These are phyloP conservation scores for Arthroderma sp. DNA, from an alignment of 2,329 filamentous ascomycete genomes.

Conservation along the genomic window DNA sequence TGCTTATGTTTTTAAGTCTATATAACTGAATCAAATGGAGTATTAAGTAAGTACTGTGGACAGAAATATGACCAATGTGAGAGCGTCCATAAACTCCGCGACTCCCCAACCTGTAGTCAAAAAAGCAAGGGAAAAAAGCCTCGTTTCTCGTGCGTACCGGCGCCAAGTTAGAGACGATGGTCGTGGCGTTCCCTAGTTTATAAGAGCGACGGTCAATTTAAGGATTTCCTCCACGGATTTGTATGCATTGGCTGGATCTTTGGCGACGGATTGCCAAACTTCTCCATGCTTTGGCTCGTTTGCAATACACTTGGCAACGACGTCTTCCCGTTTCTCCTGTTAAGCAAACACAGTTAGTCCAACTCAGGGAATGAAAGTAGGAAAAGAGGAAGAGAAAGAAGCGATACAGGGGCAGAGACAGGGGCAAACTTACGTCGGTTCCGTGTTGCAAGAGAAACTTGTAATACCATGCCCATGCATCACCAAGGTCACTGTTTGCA, in stretches of 20 bases:
- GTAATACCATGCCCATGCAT: slow-evolving; percentile 97
- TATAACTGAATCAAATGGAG: too few species aligned
- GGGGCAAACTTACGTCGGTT: slow-evolving; percentile 46
- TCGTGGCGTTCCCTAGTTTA: not conserved
- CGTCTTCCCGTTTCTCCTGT: slow-evolving; percentile 72
- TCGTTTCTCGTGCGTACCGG: too few species aligned
- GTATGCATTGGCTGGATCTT: slow-evolving; percentile 69
- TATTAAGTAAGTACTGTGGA: too few species aligned
- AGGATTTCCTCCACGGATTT: slow-evolving; percentile 69
- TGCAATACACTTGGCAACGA: slow-evolving; percentile 63
- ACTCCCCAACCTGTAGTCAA: too few species aligned
- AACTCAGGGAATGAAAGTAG: slow-evolving; percentile 5
- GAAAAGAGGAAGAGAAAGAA: not conserved
- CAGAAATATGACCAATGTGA: too few species aligned
- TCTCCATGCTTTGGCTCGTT: slow-evolving; percentile 89
- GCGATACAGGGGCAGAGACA: not conserved
- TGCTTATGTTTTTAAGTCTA: too few species aligned
- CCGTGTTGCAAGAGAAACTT: slow-evolving; percentile 88
- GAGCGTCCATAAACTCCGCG: too few species aligned
- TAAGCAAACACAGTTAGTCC: not conserved
- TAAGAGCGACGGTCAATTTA: slow-evolving; percentile 46
- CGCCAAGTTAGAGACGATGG: not conserved
- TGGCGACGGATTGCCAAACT: slow-evolving; percentile 73
- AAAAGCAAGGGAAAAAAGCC: too few species aligned
- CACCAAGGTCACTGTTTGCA: slow-evolving; percentile 72